Base-by-base conservation (phyloP, 257 asterid genomes). In the Ilex aquifolium region DNA sequence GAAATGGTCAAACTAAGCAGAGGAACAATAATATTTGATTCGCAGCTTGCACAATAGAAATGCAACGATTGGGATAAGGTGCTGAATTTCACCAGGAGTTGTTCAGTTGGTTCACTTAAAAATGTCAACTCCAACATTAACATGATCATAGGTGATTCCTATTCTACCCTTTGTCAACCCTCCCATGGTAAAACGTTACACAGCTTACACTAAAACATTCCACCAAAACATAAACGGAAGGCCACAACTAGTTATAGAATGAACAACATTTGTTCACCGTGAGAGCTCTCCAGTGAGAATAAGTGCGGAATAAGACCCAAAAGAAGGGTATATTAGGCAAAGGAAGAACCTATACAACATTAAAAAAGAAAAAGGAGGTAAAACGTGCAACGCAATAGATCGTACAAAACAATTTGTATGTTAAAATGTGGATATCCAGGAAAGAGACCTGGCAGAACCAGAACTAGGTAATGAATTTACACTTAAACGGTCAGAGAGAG, bases 311-410 rank as follows among this genome's bases (percentile, higher is more conserved):
- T 67, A 85, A 80, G 78, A 84, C 59, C 99, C 99, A 93, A 74
- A 90, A 93, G 90, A 93, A 93, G n/a, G n/a, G n/a, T n/a, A 93
- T 78, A 73, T 93, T 93, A 69, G 99, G 99, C 85, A 93, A 82
- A 16, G 99, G 99, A 71, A 90, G 95, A 73, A 90, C 85, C 99
- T 92, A 81, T 63, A 53, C 6, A 29, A 44, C 49, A 74, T 56
- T 59, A 52, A 63, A 65, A n/a, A 17, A 2, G 14, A 27, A 52
- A 52, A 16, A 36, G 6, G 6, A 6, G 40, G 3, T 2, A 36
- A 36, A 36, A 36, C 6, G 40, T 2, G 57, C 15, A 10, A 52
- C 3, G 8, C 9, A 52, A 14, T 2, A 4, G 5, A 52, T 52
- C 10, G 3, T 46, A 46, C 13, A 46, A 46, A 46, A 53, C 10